Evolutionary conservation across 2,329 filamentous ascomycete species (phyloP), one percentile per base, ranked within the genome.

Genomic region (Xylaria sp.): DNA sequence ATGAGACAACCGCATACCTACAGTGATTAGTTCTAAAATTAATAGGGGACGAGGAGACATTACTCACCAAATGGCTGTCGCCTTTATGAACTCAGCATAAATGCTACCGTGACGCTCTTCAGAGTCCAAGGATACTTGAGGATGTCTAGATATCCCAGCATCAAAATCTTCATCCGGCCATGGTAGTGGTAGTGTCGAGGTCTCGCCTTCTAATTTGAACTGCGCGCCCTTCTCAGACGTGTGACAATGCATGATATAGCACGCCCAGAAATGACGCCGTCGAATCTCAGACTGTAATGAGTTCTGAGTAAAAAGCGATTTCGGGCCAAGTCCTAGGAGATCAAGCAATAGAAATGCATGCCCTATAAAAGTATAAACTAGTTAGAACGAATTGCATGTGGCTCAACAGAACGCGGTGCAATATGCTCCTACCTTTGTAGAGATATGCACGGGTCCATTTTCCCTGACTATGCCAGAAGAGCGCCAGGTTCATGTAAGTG

Each of bases 331-430:
- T 11, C 65, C 59, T 4, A 63, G 15, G 44, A 63, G 44, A 28
- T 67, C 65, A 26, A 49, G 60, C 3, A 63, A 23, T 13, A 63
- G 59, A 44, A 67, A 53, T 17, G 65, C 59, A 59, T 58, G 63
- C 3, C 64, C 64, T 66, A 15, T 28, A 13, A 33, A 23, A 23
- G 3, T n/a, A 31, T 15, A 3, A 9, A 31, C 13, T 10, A 9
- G 51, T 58, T 3, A 57, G 31, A 10, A 13, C n/a, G 26, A 33
- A 20, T 17, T 17, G 17, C 33, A 4, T 38, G 20, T 17, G 3
- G 3, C 10, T 56, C 31, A 15, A 23, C 23, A 20, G 20, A 28
- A 31, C 17, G 33, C 20, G 15, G 17, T 2, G 1, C 26, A 38
- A 31, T 9, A 49, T 51, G 28, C 15, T 36, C 38, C 5, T 49